These are phyloP conservation scores for Fusarium scirpi DNA, from an alignment of 2,329 filamentous ascomycete genomes.

Conservation along the genomic window DNA sequence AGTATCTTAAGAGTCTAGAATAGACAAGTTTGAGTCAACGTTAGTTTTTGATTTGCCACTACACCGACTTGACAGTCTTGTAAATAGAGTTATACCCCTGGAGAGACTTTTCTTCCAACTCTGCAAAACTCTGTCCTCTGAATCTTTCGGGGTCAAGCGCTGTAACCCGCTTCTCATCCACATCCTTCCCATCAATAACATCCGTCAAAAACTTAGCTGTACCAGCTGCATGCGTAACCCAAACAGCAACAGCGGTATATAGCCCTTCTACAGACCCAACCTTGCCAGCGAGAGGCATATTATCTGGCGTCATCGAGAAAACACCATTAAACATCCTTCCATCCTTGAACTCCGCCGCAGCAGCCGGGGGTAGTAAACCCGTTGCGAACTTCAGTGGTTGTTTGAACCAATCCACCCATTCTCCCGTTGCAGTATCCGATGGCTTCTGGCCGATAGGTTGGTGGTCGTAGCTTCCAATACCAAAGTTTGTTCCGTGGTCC, in stretches of 20 bases:
- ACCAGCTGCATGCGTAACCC: conserved; percentile 42
- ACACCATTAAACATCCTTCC: conserved; percentile 39
- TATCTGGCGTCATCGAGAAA: conserved; percentile 46
- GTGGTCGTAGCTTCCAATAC: conserved; percentile 43
- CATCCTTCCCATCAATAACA: conserved; percentile 22
- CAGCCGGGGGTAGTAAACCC: conserved; percentile 19
- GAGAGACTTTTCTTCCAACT: conserved; percentile 35
- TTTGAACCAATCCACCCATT: conserved; percentile 34
- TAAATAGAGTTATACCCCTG: conserved; percentile 43
- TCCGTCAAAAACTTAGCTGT: conserved; percentile 31
- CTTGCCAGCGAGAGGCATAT: conserved; percentile 40
- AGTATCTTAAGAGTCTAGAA: not conserved
- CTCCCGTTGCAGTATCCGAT: conserved; percentile 25
- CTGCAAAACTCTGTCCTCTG: conserved; percentile 9
- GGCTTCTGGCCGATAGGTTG: conserved; percentile 24
- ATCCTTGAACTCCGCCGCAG: conserved; percentile 16
- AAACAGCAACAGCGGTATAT: conserved; percentile 38
- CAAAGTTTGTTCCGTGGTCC: conserved; percentile 39
- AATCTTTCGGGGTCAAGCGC: conserved; percentile 41
- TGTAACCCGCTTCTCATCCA: conserved; percentile 9
- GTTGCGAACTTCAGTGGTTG: conserved; percentile 26
- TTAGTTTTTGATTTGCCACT: not conserved
- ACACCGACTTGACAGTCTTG: conserved; percentile 30
- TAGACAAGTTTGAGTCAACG: not conserved
- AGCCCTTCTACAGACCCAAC: conserved; percentile 14